Percentiles rank a stretch among this genome's conserved stretches.
phyloP scores from a whole-genome alignment of 345 rosid genomes.

The Eutrema heterophyllum region DNA sequence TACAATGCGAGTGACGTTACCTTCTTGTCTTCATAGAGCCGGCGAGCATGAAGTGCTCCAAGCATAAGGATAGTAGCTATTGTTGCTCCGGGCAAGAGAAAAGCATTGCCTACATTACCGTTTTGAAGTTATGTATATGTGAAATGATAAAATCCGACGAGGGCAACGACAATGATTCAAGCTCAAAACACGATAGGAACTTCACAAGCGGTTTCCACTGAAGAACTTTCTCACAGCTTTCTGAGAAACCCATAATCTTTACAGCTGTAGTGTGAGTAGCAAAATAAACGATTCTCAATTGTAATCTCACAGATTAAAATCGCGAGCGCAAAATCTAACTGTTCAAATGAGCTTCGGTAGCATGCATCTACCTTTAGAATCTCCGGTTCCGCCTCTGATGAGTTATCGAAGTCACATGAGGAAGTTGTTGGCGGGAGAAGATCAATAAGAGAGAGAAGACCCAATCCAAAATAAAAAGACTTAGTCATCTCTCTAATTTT shows the following conservation, averaged over 20 bases:
- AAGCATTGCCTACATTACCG: constrained; percentile 49
- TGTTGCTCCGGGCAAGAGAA: no score
- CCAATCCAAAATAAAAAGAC: no score
- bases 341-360: neutral
- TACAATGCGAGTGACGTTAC: constrained; percentile 26
- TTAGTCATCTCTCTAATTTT: no score
- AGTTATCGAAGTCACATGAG: no score
- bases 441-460: no score
- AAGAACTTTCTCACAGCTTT: neutral
- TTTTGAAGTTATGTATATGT: neutral
- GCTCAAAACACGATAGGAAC: neutral
- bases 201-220: neutral
- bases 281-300: neutral
- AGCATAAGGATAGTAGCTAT: no score
- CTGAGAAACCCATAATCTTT: neutral
- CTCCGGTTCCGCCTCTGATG: constrained; percentile 21
- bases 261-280: neutral
- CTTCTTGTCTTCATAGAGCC: constrained; percentile 92
- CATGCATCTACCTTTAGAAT: constrained; percentile 44
- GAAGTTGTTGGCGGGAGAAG: no score
- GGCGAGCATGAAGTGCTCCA: no score
- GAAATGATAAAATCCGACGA: neutral
- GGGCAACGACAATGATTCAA: neutral
- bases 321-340: neutral
- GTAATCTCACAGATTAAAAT: constrained; percentile 1